A percentile compares a stretch with the other conserved stretches of the same genome.
These are phyloP conservation scores for Globisporangium orthogonon DNA, from an alignment of 352 stramenopile genomes.

Conservation along the genomic window DNA sequence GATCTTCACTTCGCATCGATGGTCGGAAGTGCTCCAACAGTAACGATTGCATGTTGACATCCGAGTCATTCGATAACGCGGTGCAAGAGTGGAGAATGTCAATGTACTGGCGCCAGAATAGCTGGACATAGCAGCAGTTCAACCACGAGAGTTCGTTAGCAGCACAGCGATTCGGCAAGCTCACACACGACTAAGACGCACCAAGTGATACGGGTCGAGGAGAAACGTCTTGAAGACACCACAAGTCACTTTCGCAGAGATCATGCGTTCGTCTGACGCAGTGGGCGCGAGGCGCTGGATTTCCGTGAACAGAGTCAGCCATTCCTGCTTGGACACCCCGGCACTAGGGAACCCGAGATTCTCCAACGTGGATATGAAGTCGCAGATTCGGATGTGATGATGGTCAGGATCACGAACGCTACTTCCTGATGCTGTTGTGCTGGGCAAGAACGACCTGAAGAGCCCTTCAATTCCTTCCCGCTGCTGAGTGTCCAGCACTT, in stretches of 20 bases:
- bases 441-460: slow-evolving; percentile 13
- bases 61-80: not conserved
- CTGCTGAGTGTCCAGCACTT: slow-evolving; percentile 11
- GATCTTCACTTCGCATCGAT: not conserved
- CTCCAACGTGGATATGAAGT: slow-evolving; percentile 14
- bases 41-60: slow-evolving; percentile 1
- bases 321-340: slow-evolving; percentile 26
- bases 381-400: not conserved
- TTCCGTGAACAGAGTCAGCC: slow-evolving; percentile 25
- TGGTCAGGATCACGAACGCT: not conserved
- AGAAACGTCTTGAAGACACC: slow-evolving; percentile 25
- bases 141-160: not conserved
- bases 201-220: slow-evolving; percentile 37
- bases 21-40: not conserved
- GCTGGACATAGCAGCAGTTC: not conserved
- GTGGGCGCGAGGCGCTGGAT: slow-evolving; percentile 20
- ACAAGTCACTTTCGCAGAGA: not conserved
- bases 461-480: slow-evolving; percentile 11
- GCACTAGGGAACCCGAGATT: slow-evolving; percentile 13
- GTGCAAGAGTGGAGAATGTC: not conserved
- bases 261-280: not conserved
- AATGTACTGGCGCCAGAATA: slow-evolving; percentile 14
- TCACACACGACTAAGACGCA: slow-evolving; percentile 6
- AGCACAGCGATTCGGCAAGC: too few relatives aligned
- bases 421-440: too few relatives aligned